A percentile compares a stretch with the other conserved stretches of the same genome.
These are phyloP conservation scores for Avicennia marina DNA, from an alignment of 257 asterid species.

Conservation along the genomic window DNA sequence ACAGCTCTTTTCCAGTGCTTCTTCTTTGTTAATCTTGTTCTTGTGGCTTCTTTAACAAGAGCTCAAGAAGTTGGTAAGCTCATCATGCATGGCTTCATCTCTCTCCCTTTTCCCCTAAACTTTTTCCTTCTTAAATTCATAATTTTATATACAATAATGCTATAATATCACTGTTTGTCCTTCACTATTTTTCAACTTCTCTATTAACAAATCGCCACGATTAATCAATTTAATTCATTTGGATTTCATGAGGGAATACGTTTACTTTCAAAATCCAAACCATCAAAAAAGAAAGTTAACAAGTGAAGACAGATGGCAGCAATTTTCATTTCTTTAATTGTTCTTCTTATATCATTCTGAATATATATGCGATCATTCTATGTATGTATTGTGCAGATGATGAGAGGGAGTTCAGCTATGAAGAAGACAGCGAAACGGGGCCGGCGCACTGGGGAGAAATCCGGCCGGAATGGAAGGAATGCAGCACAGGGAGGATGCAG, in stretches of 20 bases:
- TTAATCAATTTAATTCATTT: no score
- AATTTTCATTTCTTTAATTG: no score
- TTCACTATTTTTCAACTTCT: no score
- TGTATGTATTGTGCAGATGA: constrained; percentile 33
- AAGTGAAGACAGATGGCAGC: no score
- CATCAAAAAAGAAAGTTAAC: no score
- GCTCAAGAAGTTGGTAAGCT: constrained; percentile 55
- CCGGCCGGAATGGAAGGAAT: constrained; percentile 55
- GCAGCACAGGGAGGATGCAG: constrained; percentile 56
- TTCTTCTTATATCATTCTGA: no score
- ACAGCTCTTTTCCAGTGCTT: neutral
- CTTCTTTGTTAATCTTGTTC: constrained; percentile 24
- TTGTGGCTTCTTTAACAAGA: constrained; percentile 20
- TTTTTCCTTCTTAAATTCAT: neutral
- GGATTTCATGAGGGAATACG: no score
- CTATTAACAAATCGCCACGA: no score
- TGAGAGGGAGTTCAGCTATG: constrained; percentile 68
- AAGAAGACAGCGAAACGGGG: constrained; percentile 39
- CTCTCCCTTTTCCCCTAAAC: neutral
- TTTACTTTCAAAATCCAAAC: no score
- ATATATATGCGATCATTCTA: neutral
- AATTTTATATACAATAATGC: no score
- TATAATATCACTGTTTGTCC: no score
- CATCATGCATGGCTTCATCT: neutral
- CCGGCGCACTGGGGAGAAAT: constrained; percentile 69